Evolutionary conservation across 371 early-diverging fungal genomes (phyloP).

Genomic region (Syncephalastrum monosporum): DNA sequence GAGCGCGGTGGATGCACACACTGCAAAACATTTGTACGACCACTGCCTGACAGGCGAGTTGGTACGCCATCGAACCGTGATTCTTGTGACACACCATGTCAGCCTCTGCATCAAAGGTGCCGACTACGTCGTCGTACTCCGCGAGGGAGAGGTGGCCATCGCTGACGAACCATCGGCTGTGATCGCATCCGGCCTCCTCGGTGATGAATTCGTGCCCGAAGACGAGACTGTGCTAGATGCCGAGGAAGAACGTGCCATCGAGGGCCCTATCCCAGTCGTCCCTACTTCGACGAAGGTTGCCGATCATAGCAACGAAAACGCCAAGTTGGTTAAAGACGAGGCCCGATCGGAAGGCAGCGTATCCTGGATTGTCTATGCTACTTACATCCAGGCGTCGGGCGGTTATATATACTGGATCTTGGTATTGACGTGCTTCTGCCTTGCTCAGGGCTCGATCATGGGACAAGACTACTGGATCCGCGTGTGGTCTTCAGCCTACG

Average conservation of each 20-base stretch:
- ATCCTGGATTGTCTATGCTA: constrained; percentile 54
- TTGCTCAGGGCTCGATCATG: constrained; percentile 46
- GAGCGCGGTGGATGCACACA: constrained; percentile 84
- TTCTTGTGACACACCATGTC: constrained; percentile 88
- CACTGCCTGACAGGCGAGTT: constrained; percentile 68
- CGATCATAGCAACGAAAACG: constrained; percentile 28
- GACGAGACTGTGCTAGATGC: constrained; percentile 50
- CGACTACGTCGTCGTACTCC: constrained; percentile 69
- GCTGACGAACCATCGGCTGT: constrained; percentile 55
- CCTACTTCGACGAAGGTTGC: constrained; percentile 22
- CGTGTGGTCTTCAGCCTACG: constrained; percentile 49
- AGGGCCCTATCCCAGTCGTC: constrained; percentile 35
- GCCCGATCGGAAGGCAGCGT: constrained; percentile 66
- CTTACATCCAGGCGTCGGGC: constrained; percentile 69
- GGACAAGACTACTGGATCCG: constrained; percentile 68
- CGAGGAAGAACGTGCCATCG: constrained; percentile 12
- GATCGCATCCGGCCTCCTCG: constrained; percentile 42
- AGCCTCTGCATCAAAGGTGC: constrained; percentile 70
- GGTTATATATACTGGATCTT: constrained; percentile 56
- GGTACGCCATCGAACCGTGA: constrained; percentile 72
- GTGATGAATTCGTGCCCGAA: constrained; percentile 35
- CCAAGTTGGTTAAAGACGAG: constrained; percentile 67
- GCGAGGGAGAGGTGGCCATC: constrained; percentile 62
- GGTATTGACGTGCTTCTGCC: constrained; percentile 49
- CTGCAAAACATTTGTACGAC: constrained; percentile 75